Conservation (phyloP, 257 asterid genomes). For the Thymus mandschuricus region DNA sequence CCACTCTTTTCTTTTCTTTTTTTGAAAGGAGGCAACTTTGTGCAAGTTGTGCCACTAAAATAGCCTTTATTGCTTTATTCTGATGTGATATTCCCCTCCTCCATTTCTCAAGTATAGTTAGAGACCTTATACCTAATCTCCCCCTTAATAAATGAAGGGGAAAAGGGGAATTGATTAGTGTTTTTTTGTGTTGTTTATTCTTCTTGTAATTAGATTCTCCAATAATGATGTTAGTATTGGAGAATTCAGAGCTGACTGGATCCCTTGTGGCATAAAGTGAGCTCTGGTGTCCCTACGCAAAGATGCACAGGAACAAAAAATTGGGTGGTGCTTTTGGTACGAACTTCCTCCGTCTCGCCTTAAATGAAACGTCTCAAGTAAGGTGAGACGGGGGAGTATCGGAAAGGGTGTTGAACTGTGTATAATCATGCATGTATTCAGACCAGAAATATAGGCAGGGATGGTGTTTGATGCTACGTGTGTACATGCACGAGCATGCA, state of each 20-base stretch:
- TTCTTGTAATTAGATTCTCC: constrained; percentile 45
- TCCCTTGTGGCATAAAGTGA: constrained; percentile 42
- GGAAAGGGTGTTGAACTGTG: constrained; percentile 17
- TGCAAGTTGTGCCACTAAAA: constrained; percentile 52
- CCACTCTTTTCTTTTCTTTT: constrained; percentile 46
- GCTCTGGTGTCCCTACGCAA: constrained; percentile 30
- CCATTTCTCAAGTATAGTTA: constrained; percentile 34
- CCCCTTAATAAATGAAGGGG: neutral
- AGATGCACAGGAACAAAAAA: constrained; percentile 36
- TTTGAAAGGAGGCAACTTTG: constrained; percentile 42
- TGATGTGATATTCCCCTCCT: constrained; percentile 39
- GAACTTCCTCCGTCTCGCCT: too few relatives aligned
- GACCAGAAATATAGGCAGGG: too few relatives aligned
- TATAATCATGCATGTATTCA: constrained; percentile 7
- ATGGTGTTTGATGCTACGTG: too few relatives aligned
- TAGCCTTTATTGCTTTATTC: constrained; percentile 43
- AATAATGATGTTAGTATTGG: constrained; percentile 37
- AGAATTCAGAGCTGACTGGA: constrained; percentile 42
- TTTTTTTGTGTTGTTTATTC: constrained; percentile 36
- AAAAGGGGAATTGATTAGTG: neutral
- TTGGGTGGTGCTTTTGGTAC: constrained; percentile 36
- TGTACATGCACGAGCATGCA: too few relatives aligned
- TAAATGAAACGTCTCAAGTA: too few relatives aligned
- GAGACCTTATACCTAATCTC: constrained; percentile 46
- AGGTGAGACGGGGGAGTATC: too few relatives aligned